A percentile compares a stretch with the other conserved stretches of the same genome.
Conservation (phyloP, 345 rosid genomes). For the Camelina laxa region DNA sequence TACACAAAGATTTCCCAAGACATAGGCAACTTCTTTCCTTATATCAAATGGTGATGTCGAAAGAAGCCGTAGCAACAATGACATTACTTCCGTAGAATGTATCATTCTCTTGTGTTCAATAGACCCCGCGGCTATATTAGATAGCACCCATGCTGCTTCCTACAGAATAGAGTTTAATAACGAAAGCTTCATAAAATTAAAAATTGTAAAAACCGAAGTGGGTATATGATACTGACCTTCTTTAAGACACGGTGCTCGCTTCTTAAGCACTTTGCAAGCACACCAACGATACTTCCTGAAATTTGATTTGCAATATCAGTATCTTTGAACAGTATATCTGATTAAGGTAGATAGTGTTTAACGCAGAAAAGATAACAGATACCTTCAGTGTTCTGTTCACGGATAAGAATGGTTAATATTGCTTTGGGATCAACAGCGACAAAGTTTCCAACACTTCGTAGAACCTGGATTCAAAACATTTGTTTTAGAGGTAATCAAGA, state of each 20-base stretch:
- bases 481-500: slow-evolving; percentile 31
- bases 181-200: not conserved
- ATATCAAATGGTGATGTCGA: slow-evolving; percentile 83
- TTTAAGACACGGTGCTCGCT: slow-evolving; percentile 89
- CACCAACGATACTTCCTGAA: slow-evolving; percentile 67
- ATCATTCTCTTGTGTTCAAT: slow-evolving; percentile 79
- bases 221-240: slow-evolving; percentile 60
- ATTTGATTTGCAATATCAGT: slow-evolving; percentile 30
- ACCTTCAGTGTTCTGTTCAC: slow-evolving; percentile 74
- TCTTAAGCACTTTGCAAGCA: slow-evolving; percentile 81
- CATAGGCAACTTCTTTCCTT: slow-evolving; percentile 90
- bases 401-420: slow-evolving; percentile 58
- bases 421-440: slow-evolving; percentile 86
- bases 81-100: slow-evolving; percentile 69
- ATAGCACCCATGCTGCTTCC: slow-evolving; percentile 99
- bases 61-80: slow-evolving; percentile 69
- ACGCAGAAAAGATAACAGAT: slow-evolving; percentile 27
- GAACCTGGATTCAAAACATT: slow-evolving; percentile 53
- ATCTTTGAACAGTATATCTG: slow-evolving; percentile 20
- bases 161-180: slow-evolving; percentile 35
- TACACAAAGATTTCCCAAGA: slow-evolving; percentile 95
- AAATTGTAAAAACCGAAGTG: not conserved
- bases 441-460: slow-evolving; percentile 91
- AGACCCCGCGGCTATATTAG: slow-evolving; percentile 95
- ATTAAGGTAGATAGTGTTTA: slow-evolving; percentile 24